Evolutionary conservation across 208 protist genomes (phyloP).

Genomic region (Polymyxa betae): DNA sequence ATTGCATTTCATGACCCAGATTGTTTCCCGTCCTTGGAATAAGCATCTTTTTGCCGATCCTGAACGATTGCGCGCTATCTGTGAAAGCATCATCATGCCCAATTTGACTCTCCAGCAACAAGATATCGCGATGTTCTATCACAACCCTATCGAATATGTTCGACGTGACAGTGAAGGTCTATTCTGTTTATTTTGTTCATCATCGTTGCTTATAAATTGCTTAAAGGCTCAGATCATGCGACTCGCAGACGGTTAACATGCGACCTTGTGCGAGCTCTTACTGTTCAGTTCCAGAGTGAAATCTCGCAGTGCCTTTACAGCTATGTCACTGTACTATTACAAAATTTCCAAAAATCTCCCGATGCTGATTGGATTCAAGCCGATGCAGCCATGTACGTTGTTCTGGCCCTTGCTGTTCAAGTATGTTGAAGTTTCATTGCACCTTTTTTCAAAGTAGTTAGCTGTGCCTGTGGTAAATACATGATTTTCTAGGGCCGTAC

Average conservation of each 20-base stretch:
- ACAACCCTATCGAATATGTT: conserved; percentile 89
- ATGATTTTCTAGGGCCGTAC: no score
- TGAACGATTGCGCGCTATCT: neutral
- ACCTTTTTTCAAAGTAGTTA: no score
- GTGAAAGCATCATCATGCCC: conserved; percentile 53
- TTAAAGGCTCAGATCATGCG: conserved; percentile 79
- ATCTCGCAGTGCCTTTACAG: conserved; percentile 34
- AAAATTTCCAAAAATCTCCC: conserved; percentile 69
- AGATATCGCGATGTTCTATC: conserved; percentile 80
- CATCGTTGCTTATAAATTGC: neutral
- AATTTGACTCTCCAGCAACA: conserved; percentile 33
- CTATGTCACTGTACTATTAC: conserved; percentile 16
- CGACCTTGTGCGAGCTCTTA: conserved; percentile 85
- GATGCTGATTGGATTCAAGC: conserved; percentile 85
- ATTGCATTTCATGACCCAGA: conserved; percentile 47
- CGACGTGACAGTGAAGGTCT: conserved; percentile 90
- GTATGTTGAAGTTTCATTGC: no score
- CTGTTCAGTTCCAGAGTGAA: conserved; percentile 72
- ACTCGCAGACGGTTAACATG: conserved; percentile 82
- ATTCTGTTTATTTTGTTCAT: neutral
- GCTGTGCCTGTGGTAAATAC: no score
- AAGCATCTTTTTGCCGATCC: neutral
- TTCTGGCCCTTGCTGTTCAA: conserved; percentile 82
- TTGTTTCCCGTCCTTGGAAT: conserved; percentile 42
- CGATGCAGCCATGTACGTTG: conserved; percentile 90